A percentile compares a stretch with the other conserved stretches of the same genome.
Evolutionary conservation across 2,329 filamentous ascomycete genomes (phyloP).

Genomic region (Periconia sp.): DNA sequence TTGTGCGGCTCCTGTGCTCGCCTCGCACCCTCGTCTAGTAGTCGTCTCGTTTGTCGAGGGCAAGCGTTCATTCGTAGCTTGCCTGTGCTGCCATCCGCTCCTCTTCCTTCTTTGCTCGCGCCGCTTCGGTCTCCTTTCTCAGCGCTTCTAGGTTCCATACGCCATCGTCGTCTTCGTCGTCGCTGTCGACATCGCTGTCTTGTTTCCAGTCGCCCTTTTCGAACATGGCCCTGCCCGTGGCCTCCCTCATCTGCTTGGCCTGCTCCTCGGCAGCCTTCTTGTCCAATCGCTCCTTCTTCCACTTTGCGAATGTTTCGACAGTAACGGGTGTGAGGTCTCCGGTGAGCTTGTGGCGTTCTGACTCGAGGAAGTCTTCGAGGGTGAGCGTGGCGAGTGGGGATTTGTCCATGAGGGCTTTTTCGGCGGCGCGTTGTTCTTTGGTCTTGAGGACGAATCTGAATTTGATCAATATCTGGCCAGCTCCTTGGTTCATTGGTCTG

Average conservation of each 20-base stretch:
- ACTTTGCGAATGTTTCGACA: constrained; percentile 89
- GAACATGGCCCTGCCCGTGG: constrained; percentile 92
- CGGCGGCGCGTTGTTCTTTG: constrained; percentile 92
- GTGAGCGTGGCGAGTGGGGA: constrained; percentile 93
- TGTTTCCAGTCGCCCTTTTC: constrained; percentile 92
- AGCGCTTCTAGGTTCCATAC: constrained; percentile 83
- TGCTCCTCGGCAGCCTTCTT: constrained; percentile 97
- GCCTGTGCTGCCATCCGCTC: constrained; percentile 59
- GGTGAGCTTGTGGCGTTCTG: constrained; percentile 92
- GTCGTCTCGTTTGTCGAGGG: background rate
- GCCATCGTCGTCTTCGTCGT: constrained; percentile 62
- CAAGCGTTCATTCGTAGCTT: constrained; percentile 15
- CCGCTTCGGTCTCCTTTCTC: constrained; percentile 80
- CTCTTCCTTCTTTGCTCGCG: constrained; percentile 77
- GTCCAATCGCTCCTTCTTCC: constrained; percentile 92
- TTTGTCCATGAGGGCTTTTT: constrained; percentile 96
- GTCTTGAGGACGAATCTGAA: constrained; percentile 92
- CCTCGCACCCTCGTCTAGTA: constrained; percentile 1
- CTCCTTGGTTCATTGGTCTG: too few species aligned
- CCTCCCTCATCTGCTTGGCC: constrained; percentile 89
- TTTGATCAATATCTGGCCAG: constrained; percentile 14
- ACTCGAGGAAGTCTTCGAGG: constrained; percentile 95
- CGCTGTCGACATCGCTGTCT: constrained; percentile 59
- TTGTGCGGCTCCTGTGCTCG: constrained; percentile 27
- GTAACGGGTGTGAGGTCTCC: constrained; percentile 93